These are phyloP conservation scores for Kwoniella dendrophila DNA, from an alignment of 768 basidiomycete genomes.

Conservation along the genomic window DNA sequence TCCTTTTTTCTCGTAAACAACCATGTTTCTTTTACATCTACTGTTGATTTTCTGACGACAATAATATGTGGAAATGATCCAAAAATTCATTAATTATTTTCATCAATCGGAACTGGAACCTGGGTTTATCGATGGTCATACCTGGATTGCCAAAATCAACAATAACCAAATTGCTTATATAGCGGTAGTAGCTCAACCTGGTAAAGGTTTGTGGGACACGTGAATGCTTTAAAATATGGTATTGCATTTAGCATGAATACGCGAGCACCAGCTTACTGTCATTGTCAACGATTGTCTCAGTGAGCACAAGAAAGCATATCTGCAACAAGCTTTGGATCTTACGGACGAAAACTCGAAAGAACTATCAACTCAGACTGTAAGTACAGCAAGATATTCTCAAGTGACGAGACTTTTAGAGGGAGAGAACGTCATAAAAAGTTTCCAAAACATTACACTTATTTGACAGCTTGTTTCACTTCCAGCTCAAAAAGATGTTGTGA, in stretches of 20 bases:
- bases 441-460: too few relatives aligned
- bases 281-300: not conserved
- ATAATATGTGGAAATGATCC: not conserved
- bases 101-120: not conserved
- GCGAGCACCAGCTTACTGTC: not conserved
- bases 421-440: too few relatives aligned
- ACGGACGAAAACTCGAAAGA: not conserved
- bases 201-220: not conserved
- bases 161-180: not conserved
- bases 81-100: not conserved
- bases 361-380: not conserved
- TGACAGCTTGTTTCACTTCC: not conserved
- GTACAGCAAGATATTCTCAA: not conserved
- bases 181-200: not conserved
- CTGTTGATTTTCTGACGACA: too few relatives aligned
- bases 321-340: not conserved
- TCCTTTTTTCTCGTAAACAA: not conserved
- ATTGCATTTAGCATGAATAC: not conserved
- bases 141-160: not conserved
- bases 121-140: not conserved
- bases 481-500: not conserved
- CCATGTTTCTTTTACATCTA: too few relatives aligned
- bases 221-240: not conserved
- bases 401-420: not conserved
- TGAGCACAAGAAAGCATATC: not conserved